Conservation (phyloP, 2,329 filamentous ascomycete species). For the Ophiostoma perfectum region DNA sequence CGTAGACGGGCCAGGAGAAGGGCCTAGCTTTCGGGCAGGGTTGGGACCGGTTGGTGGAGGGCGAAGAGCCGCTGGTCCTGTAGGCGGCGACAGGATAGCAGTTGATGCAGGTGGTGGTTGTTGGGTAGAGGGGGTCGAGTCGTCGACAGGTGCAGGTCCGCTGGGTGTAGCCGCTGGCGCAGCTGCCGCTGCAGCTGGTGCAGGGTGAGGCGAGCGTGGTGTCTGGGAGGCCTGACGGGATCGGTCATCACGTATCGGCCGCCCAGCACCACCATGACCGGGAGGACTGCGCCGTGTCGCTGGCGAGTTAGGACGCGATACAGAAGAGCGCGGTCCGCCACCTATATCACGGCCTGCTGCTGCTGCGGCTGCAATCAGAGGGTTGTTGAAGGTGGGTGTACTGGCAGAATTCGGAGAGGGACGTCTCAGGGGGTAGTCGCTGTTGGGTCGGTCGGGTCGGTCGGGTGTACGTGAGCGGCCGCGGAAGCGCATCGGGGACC, state of each 20-base stretch:
- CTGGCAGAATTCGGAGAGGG: constrained; percentile 36
- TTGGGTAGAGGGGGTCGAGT: background rate
- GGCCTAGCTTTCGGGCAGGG: constrained; percentile 38
- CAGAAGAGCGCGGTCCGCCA: constrained; percentile 42
- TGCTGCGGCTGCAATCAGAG: background rate
- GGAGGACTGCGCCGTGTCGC: constrained; percentile 41
- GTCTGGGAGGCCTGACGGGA: constrained; percentile 7
- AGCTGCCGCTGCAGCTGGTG: background rate
- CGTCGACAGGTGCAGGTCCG: background rate
- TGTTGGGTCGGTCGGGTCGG: constrained; percentile 35
- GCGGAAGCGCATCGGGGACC: constrained; percentile 34
- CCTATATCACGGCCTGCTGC: constrained; percentile 30
- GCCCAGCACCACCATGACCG: constrained; percentile 23
- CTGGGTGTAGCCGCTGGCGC: background rate
- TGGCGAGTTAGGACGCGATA: constrained; percentile 48
- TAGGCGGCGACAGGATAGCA: constrained; percentile 42
- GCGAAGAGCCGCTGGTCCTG: constrained; percentile 50
- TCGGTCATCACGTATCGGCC: constrained; percentile 40
- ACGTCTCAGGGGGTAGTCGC: constrained; percentile 37
- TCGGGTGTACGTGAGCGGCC: constrained; percentile 44
- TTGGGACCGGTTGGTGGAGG: constrained; percentile 47
- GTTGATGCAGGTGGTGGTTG: constrained; percentile 1
- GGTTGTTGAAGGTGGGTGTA: background rate
- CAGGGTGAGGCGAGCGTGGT: background rate
- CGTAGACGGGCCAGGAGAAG: constrained; percentile 31